These are phyloP conservation scores for Aureobasidium pullulans DNA, from an alignment of 2,329 filamentous ascomycete genomes.

Conservation along the genomic window DNA sequence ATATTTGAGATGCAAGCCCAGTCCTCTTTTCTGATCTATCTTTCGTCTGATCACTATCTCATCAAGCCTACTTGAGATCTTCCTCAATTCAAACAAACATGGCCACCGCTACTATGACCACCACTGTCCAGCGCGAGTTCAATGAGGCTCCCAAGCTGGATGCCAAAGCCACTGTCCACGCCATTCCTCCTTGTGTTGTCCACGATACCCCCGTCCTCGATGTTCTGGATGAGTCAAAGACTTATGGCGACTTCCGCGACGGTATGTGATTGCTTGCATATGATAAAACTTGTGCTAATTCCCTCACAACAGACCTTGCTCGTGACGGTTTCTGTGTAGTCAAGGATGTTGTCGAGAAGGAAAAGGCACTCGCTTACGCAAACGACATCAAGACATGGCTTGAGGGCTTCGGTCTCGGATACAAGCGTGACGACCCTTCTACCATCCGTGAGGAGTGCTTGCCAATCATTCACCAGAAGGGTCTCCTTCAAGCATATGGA, in stretches of 20 bases:
- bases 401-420: conserved; percentile 25
- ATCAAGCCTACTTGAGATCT: background rate
- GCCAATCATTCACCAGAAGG: conserved; percentile 29
- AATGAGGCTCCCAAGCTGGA: conserved; percentile 3
- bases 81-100: background rate
- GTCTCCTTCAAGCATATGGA: conserved; percentile 27
- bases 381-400: conserved; percentile 24
- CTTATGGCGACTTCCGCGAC: conserved; percentile 11
- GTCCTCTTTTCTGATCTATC: background rate
- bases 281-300: background rate
- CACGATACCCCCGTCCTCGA: conserved; percentile 8
- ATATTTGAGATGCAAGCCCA: background rate
- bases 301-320: background rate
- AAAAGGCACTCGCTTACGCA: conserved; percentile 32
- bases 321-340: conserved; percentile 41
- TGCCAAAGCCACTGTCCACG: background rate
- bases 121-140: background rate
- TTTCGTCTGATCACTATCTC: background rate
- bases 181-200: background rate
- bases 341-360: conserved; percentile 38
- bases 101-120: conserved; percentile 1
- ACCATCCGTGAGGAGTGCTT: conserved; percentile 33
- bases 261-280: background rate
- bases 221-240: background rate
- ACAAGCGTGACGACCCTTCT: conserved; percentile 23